Percentiles rank a stretch among this genome's conserved stretches.
These are phyloP conservation scores for Tetrapisispora namnaoensis DNA, from an alignment of 805 yeast species.

Conservation along the genomic window DNA sequence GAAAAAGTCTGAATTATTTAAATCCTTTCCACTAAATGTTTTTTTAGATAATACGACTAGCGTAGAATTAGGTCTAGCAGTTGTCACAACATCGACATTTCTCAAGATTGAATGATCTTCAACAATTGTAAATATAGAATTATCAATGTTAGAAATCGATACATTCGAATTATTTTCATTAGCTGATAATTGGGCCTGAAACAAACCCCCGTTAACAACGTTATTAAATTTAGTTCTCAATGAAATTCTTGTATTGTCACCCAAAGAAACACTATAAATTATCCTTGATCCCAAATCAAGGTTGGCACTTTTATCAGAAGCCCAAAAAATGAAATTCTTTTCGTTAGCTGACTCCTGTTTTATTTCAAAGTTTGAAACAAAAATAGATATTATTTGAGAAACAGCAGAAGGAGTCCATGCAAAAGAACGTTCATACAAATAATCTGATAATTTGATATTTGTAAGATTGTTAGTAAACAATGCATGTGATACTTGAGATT, in stretches of 20 bases:
- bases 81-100: slow-evolving; percentile 51
- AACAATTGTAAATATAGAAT: slow-evolving; percentile 56
- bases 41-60: slow-evolving; percentile 35
- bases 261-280: slow-evolving; percentile 61
- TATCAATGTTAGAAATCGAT: slow-evolving; percentile 34
- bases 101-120: slow-evolving; percentile 48
- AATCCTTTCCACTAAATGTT: slow-evolving; percentile 19
- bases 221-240: slow-evolving; percentile 67
- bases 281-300: slow-evolving; percentile 51
- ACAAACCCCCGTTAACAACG: slow-evolving; percentile 58
- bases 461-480: slow-evolving; percentile 38
- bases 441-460: slow-evolving; percentile 39
- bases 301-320: slow-evolving; percentile 51
- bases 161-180: slow-evolving; percentile 15
- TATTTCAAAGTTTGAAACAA: slow-evolving; percentile 15
- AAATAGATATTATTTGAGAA: slow-evolving; percentile 39
- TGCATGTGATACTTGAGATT: slow-evolving; percentile 65
- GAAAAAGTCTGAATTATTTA: slow-evolving; percentile 35
- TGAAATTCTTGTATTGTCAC: slow-evolving; percentile 40
- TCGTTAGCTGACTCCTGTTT: slow-evolving; percentile 21
- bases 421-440: slow-evolving; percentile 41
- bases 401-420: slow-evolving; percentile 49
- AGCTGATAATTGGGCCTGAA: slow-evolving; percentile 54
- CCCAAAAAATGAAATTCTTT: slow-evolving; percentile 45
- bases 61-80: slow-evolving; percentile 47